These are phyloP conservation scores for Arxiozyma slooffiae DNA, from an alignment of 1,139 yeast genomes.

Conservation along the genomic window DNA sequence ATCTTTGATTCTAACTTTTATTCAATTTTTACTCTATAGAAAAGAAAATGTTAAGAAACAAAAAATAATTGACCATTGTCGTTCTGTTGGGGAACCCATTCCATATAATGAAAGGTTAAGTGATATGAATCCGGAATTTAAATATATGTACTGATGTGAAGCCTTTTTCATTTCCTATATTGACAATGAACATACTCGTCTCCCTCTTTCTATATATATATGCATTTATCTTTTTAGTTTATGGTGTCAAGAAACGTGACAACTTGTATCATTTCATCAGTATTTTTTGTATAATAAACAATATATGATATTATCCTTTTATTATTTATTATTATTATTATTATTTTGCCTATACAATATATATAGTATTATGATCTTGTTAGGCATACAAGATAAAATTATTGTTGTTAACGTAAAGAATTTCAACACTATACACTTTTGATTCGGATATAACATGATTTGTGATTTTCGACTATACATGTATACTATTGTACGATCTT, in stretches of 20 bases:
- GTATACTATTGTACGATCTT: background rate
- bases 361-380: no score
- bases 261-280: no score
- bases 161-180: background rate
- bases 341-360: background rate
- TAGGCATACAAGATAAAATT: background rate
- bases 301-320: background rate
- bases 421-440: background rate
- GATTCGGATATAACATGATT: no score
- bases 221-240: background rate
- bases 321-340: no score
- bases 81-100: constrained; percentile 36
- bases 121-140: constrained; percentile 56
- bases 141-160: constrained; percentile 34
- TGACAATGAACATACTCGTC: background rate
- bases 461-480: no score
- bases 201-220: no score
- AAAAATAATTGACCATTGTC: constrained; percentile 22
- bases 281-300: no score
- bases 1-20: constrained; percentile 38
- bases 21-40: constrained; percentile 37
- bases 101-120: constrained; percentile 43
- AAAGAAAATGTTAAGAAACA: constrained; percentile 39
- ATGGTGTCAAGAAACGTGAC: background rate
- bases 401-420: no score